phyloP scores from a whole-genome alignment of 73 alveolate species.

The Paramecium primaurelia region DNA sequence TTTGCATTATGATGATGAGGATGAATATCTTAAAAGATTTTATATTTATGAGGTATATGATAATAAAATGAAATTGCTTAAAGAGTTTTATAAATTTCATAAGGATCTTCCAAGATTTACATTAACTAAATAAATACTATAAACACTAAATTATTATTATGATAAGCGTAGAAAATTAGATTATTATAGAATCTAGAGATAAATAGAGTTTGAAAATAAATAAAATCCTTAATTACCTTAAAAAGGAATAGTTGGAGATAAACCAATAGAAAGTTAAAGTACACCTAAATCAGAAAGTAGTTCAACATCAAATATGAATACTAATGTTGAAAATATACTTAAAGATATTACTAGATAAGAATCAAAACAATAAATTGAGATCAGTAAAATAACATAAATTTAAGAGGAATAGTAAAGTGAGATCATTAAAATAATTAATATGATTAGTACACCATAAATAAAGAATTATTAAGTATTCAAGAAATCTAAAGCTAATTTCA shows the following conservation, averaged over 20 bases:
- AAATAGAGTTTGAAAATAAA: constrained; percentile 57
- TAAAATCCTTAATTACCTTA: constrained; percentile 57
- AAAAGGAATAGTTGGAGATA: constrained; percentile 61
- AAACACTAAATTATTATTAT: constrained; percentile 28
- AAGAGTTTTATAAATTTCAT: constrained; percentile 58
- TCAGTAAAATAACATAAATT: neutral
- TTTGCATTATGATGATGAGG: constrained; percentile 46
- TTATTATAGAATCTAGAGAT: constrained; percentile 46
- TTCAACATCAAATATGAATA: neutral
- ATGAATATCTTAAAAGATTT: constrained; percentile 54
- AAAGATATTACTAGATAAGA: neutral
- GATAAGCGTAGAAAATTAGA: constrained; percentile 61
- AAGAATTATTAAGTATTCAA: neutral
- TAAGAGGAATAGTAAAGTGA: neutral
- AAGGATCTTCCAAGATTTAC: constrained; percentile 39
- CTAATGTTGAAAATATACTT: neutral
- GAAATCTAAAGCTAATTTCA: neutral
- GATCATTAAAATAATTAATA: neutral
- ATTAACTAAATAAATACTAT: constrained; percentile 1
- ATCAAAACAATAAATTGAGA: neutral
- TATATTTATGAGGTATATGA: constrained; percentile 31
- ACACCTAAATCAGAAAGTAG: neutral
- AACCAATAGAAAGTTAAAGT: neutral
- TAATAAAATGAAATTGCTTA: constrained; percentile 44
- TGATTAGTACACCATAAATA: neutral